A percentile compares a stretch with the other conserved stretches of the same genome.
Conservation (phyloP, 495 filamentous ascomycete species). For the Staphylotrichum tortipilum region DNA sequence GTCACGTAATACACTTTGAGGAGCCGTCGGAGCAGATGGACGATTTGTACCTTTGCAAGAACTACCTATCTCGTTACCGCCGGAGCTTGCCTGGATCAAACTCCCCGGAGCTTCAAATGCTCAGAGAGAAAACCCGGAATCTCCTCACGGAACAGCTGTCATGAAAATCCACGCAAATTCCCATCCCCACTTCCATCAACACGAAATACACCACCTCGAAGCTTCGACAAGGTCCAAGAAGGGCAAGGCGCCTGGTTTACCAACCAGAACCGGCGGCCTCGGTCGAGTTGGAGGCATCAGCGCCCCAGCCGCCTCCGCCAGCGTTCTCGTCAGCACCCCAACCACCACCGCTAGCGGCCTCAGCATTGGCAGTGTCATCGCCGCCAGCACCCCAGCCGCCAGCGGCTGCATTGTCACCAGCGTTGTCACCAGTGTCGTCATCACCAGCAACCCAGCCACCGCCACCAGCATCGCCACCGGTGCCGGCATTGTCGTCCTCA, state of each 20-base stretch:
- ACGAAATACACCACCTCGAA: neutral
- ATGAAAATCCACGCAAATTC: constrained; percentile 1
- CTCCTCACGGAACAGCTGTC: neutral
- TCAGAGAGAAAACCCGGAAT: neutral
- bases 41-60: too few species aligned
- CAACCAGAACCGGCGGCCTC: neutral
- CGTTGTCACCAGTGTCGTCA: neutral
- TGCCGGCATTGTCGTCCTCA: constrained; percentile 25
- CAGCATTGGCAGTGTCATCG: neutral
- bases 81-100: neutral
- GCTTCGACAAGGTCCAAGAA: neutral
- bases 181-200: neutral
- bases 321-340: neutral
- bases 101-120: neutral
- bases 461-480: neutral
- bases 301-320: neutral
- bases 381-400: neutral
- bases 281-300: neutral
- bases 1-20: too few species aligned
- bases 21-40: too few species aligned
- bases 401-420: neutral
- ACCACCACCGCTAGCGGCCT: neutral
- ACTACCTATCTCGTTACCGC: neutral
- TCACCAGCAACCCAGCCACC: constrained; percentile 8
- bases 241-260: neutral